Base-by-base conservation (phyloP, 2,329 filamentous ascomycete species). In the Myriangium duriaei region DNA sequence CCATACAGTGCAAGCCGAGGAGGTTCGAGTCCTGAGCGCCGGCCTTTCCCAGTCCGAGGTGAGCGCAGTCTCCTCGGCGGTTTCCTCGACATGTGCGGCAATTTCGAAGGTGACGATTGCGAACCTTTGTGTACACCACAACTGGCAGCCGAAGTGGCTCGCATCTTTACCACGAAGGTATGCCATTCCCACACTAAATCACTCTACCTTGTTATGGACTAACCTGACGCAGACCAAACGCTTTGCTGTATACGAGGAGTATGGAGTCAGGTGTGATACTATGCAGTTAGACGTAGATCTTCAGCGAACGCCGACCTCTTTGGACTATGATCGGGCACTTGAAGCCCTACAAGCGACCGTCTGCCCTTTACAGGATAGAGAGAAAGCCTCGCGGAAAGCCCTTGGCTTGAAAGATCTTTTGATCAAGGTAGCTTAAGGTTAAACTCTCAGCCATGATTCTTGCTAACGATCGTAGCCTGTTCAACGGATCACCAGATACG, bases 231-330 rank as follows among this genome's bases (percentile, higher is more conserved):
- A 93, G 83, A 79, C 92, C 62, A 72, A 74, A 42, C 76, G 77
- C 0, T 91, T 96, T 60, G 81, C 82, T 53, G 68, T 80, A 34
- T 98, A 98, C 54, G 82, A 93, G 60, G 83, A 93, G 49, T 98
- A 94, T 55, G 82, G 83, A 24, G 81, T 81, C 36, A 88, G 88
- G 53, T 93, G 91, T 57, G 84, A 92, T 48, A 69, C 85, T 47
- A 81, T 95, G 67, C 76, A 81, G 32, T 76, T 81, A 46, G 84
- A 93, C 45, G 64, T 92, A 24, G 74, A 77, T 21, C 69, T 79
- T 11, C 75, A 81, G 45, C 76, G 42, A 72, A 47, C 83, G 47
- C 75, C 76, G 15, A 71, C 80, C 35, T 93, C 84, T 83, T 71
- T 78, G 31, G 71, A 74, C 4, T 88, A 86, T 52, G 86, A 94